phyloP scores from a whole-genome alignment of 805 yeast genomes.

The Schizosaccharomyces pombe region DNA sequence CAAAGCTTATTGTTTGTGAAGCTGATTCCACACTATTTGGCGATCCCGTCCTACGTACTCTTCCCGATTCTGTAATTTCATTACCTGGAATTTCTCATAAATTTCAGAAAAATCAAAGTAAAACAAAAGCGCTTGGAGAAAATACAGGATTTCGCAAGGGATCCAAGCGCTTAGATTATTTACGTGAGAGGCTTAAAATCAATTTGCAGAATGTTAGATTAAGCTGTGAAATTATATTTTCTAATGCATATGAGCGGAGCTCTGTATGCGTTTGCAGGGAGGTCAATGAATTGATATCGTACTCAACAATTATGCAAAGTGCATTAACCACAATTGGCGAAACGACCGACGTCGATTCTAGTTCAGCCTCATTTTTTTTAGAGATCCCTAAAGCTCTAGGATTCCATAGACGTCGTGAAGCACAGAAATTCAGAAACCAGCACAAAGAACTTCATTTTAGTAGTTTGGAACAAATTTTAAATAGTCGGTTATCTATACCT shows the following conservation, averaged over 20 bases:
- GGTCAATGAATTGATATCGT: not conserved
- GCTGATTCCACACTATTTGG: conserved; percentile 7
- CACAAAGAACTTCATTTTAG: conserved; percentile 7
- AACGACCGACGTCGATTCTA: not conserved
- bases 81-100: conserved; percentile 15
- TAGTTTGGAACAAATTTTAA: conserved; percentile 10
- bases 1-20: not conserved
- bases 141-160: not conserved
- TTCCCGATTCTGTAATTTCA: conserved; percentile 28
- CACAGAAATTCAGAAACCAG: not conserved
- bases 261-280: not conserved
- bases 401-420: conserved; percentile 1
- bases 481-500: conserved; percentile 4
- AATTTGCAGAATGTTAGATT: not conserved
- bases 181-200: not conserved
- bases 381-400: conserved; percentile 10
- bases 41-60: conserved; percentile 28
- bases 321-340: not conserved
- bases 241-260: not conserved
- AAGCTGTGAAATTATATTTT: not conserved
- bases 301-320: not conserved
- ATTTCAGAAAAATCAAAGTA: too few relatives aligned
- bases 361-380: not conserved
- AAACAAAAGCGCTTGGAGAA: not conserved
- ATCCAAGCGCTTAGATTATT: not conserved